A percentile compares a stretch with the other conserved stretches of the same genome.
These are phyloP conservation scores for Thelonectria blattea DNA, from an alignment of 2,329 filamentous ascomycete species.

Conservation along the genomic window DNA sequence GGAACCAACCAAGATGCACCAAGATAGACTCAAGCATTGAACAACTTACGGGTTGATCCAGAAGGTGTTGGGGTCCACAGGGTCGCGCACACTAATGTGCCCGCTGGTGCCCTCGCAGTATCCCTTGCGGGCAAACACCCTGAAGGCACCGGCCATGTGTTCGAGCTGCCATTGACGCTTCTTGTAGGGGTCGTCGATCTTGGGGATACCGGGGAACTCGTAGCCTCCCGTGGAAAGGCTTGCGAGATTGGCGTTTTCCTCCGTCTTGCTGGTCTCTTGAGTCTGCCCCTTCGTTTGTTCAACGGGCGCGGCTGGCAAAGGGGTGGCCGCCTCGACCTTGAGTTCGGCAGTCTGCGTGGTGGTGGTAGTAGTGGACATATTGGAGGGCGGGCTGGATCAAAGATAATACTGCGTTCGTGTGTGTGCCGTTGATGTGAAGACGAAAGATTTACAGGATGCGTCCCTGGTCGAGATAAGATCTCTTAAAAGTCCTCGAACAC, in stretches of 20 bases:
- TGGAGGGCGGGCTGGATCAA: background rate
- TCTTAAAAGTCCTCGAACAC: constrained; percentile 9
- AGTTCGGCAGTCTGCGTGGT: constrained; percentile 8
- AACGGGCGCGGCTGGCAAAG: background rate
- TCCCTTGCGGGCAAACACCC: constrained; percentile 52
- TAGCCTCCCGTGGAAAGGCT: constrained; percentile 32
- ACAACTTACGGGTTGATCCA: constrained; percentile 64
- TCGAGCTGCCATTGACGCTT: constrained; percentile 42
- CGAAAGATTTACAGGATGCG: background rate
- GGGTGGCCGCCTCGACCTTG: constrained; percentile 5
- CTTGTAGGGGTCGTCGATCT: constrained; percentile 54
- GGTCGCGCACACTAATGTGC: constrained; percentile 68
- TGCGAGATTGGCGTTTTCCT: background rate
- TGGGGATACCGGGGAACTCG: constrained; percentile 56
- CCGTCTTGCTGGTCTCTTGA: background rate
- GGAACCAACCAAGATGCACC: background rate
- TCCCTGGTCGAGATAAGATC: constrained; percentile 5
- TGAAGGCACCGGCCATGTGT: constrained; percentile 51
- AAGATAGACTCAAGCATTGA: background rate
- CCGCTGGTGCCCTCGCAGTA: constrained; percentile 67
- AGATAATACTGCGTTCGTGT: background rate
- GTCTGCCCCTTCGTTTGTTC: background rate
- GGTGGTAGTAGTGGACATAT: constrained; percentile 11
- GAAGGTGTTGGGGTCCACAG: constrained; percentile 61
- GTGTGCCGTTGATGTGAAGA: background rate